Evolutionary conservation across 495 filamentous ascomycete species (phyloP).

Genomic region (Daldinia grandis): DNA sequence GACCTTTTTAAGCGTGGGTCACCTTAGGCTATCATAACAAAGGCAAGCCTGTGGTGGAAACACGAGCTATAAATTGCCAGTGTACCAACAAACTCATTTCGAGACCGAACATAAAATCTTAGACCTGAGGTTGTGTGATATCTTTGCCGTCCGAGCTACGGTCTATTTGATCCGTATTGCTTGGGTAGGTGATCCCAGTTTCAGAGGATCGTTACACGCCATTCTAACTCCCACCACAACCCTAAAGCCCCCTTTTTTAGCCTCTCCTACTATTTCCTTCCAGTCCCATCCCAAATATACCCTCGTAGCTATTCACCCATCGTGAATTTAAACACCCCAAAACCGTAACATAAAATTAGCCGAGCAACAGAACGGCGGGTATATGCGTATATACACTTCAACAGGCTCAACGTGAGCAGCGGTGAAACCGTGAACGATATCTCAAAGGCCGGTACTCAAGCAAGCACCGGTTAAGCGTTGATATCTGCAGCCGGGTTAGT

Average conservation of each 20-base stretch:
- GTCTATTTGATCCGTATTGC: constrained; percentile 7
- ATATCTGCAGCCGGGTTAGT: constrained; percentile 3
- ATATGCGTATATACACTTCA: constrained; percentile 38
- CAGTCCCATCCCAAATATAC: constrained; percentile 16
- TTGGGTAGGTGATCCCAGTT: constrained; percentile 7
- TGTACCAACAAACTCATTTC: neutral
- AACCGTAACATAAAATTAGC: constrained; percentile 27
- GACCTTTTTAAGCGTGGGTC: neutral
- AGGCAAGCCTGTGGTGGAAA: neutral
- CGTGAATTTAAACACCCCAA: constrained; percentile 23
- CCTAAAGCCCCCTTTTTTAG: constrained; percentile 11
- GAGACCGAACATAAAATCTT: neutral
- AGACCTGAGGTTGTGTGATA: constrained; percentile 7
- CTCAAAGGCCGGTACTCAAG: neutral
- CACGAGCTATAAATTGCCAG: neutral
- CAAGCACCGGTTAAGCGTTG: neutral
- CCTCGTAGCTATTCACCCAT: constrained; percentile 29
- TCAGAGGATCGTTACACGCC: constrained; percentile 19
- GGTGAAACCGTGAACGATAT: constrained; percentile 1
- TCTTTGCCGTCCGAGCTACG: constrained; percentile 13
- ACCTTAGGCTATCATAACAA: neutral
- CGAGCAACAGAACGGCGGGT: constrained; percentile 31
- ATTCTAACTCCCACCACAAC: constrained; percentile 20
- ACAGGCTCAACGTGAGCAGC: constrained; percentile 14
- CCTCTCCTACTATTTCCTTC: constrained; percentile 15